Evolutionary conservation across 2,329 filamentous ascomycete species (phyloP).

Genomic region (Colletotrichum trifolii): DNA sequence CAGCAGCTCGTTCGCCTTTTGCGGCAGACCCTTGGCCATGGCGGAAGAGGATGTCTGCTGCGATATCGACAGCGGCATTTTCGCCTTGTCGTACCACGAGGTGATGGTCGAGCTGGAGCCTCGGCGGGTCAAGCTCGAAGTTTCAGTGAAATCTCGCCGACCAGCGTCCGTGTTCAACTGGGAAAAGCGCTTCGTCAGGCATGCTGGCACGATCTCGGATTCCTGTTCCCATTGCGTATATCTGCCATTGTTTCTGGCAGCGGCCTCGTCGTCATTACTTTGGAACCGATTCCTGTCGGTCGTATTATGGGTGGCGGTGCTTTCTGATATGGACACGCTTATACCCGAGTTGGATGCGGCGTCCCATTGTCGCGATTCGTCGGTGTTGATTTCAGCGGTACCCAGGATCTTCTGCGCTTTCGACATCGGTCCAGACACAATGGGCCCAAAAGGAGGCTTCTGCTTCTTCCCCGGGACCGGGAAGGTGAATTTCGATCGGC

Average conservation of each 20-base stretch:
- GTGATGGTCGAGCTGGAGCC: slow-evolving; percentile 66
- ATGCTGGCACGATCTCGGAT: slow-evolving; percentile 57
- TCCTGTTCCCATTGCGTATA: slow-evolving; percentile 56
- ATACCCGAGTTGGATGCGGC: slow-evolving; percentile 55
- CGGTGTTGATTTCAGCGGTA: slow-evolving; percentile 56
- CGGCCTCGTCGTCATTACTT: slow-evolving; percentile 22
- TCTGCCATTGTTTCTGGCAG: slow-evolving; percentile 39
- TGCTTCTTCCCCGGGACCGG: slow-evolving; percentile 58
- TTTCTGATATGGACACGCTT: slow-evolving; percentile 57
- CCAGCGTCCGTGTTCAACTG: slow-evolving; percentile 27
- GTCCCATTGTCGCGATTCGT: slow-evolving; percentile 55
- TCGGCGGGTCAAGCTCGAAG: slow-evolving; percentile 58
- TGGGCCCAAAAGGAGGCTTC: slow-evolving; percentile 48
- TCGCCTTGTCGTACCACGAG: slow-evolving; percentile 68
- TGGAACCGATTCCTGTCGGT: slow-evolving; percentile 36
- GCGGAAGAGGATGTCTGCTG: slow-evolving; percentile 69
- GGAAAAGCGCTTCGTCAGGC: slow-evolving; percentile 37
- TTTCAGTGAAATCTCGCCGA: slow-evolving; percentile 47
- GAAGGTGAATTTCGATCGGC: slow-evolving; percentile 59
- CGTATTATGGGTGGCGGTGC: slow-evolving; percentile 45
- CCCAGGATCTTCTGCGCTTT: slow-evolving; percentile 65
- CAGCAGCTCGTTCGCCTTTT: slow-evolving; percentile 58
- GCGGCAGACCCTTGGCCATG: slow-evolving; percentile 66
- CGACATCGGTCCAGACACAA: slow-evolving; percentile 53
- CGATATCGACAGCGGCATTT: slow-evolving; percentile 66